Base-by-base conservation (phyloP, 768 basidiomycete species). In the Rhodocollybia butyracea region DNA sequence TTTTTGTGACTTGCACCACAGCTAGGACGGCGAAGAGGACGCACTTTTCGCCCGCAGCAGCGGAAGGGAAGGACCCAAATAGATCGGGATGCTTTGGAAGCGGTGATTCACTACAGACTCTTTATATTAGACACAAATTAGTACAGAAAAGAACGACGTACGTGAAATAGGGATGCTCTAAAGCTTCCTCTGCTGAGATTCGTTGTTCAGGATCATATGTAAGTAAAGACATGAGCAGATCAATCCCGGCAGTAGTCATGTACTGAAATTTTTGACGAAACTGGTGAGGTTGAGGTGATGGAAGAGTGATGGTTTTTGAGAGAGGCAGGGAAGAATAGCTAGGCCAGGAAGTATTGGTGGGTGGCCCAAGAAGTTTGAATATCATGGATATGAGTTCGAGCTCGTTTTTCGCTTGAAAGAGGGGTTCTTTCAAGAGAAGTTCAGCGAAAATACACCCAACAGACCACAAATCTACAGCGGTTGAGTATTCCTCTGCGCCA, bases 391-490 rank as follows among this genome's bases (percentile, higher is more conserved):
- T 76, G 58, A 98, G 85, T 65, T 99, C 96, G 13, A 96, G 76
- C 68, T 99, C 97, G 36, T 86, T 86, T 65, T 95, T 89, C n/a
- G 95, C 94, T 72, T 95, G 96, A 68, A 98, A 94, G n/a, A 98
- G 76, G 2, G 97, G 94, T 69, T 97, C 94, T 60, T 94, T 94
- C 61, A 96, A 77, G 63, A 99, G 83, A 46, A 99, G 77, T 69
- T 99, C 97, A 13, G 91, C 95, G 64, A 98, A 98, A 61, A 99
- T 98, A 76, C 97, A 99, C 7, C 97, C 97, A 10, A 97, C 93
- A 46, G 93, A 96, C 97, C 97, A 99, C 82, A 98, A 85, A 68
- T 99, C 97, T 55, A 99, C 84, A 0, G 95, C 88, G 19, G 96
- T 99, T 13, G 93, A 90, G 70, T 99, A 99, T 32, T 88, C 91